These are phyloP conservation scores for Penicillium digitatum DNA, from an alignment of 2,329 filamentous ascomycete species.

Conservation along the genomic window DNA sequence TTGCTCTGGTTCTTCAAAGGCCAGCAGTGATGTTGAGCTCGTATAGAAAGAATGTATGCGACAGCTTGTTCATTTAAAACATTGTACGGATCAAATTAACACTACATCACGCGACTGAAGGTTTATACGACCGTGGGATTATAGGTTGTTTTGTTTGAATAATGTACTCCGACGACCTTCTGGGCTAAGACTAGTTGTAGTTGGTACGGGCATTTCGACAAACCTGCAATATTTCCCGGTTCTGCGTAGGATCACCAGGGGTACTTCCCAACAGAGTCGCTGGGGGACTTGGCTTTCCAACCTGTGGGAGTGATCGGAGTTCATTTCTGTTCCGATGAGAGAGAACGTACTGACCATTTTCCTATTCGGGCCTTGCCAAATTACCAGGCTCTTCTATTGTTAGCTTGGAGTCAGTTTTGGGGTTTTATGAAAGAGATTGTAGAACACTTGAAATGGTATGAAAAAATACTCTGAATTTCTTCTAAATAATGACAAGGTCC, in stretches of 20 bases:
- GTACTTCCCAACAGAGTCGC: slow-evolving; percentile 1
- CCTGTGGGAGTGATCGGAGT: background rate
- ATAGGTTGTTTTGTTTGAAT: background rate
- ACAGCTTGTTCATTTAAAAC: background rate
- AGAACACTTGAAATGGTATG: too few species aligned
- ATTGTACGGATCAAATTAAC: background rate
- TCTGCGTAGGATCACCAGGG: background rate
- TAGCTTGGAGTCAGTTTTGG: background rate
- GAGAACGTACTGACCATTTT: background rate
- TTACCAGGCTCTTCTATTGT: background rate
- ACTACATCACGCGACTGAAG: slow-evolving; percentile 1
- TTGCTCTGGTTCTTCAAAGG: background rate
- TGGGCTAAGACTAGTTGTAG: slow-evolving; percentile 13
- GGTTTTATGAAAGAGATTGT: too few species aligned
- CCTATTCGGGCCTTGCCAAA: background rate
- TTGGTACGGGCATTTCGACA: slow-evolving; percentile 7
- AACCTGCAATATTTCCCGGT: slow-evolving; percentile 6
- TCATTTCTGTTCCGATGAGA: background rate
- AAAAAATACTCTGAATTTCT: too few species aligned
- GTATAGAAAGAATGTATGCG: background rate
- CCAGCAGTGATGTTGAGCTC: background rate
- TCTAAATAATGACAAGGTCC: too few species aligned
- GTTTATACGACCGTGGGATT: slow-evolving; percentile 11
- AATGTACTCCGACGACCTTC: slow-evolving; percentile 3
- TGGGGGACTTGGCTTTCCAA: background rate